These are phyloP conservation scores for Xylaria digitata DNA, from an alignment of 2,329 filamentous ascomycete genomes.

Conservation along the genomic window DNA sequence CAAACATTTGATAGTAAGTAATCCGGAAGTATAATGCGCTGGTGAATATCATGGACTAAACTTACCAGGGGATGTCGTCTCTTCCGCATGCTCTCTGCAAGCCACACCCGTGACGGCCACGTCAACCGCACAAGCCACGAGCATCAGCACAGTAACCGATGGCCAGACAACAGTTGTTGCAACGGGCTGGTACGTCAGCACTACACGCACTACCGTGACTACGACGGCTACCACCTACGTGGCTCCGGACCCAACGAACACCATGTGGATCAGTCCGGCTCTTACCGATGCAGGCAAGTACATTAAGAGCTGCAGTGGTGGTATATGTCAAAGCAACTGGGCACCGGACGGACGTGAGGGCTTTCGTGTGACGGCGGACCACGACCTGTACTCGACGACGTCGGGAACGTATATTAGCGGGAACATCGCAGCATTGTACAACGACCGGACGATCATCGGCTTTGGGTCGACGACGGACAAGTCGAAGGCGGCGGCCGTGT, in stretches of 20 bases:
- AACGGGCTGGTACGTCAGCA: neutral
- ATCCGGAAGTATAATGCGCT: neutral
- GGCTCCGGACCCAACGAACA: conserved; percentile 10
- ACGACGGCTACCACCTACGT: conserved; percentile 8
- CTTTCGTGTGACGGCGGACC: conserved; percentile 6
- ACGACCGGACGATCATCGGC: neutral
- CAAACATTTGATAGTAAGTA: conserved; percentile 3
- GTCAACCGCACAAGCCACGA: neutral
- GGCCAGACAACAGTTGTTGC: neutral
- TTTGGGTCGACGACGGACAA: conserved; percentile 1
- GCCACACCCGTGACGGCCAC: neutral
- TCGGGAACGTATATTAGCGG: neutral
- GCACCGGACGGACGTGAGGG: conserved; percentile 6
- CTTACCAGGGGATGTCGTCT: neutral
- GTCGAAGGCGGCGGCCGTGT: conserved; percentile 2
- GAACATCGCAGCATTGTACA: neutral
- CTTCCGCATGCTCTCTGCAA: conserved; percentile 11
- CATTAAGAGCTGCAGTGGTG: conserved; percentile 1
- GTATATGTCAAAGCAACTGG: conserved; percentile 11
- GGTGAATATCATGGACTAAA: neutral
- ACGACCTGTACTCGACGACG: conserved; percentile 12
- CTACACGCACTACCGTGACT: conserved; percentile 7
- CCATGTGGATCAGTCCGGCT: conserved; percentile 5
- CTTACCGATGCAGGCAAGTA: conserved; percentile 1
- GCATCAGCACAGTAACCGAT: conserved; percentile 5